These are phyloP conservation scores for Fusarium ramigenum DNA, from an alignment of 2,329 filamentous ascomycete species.

Conservation along the genomic window DNA sequence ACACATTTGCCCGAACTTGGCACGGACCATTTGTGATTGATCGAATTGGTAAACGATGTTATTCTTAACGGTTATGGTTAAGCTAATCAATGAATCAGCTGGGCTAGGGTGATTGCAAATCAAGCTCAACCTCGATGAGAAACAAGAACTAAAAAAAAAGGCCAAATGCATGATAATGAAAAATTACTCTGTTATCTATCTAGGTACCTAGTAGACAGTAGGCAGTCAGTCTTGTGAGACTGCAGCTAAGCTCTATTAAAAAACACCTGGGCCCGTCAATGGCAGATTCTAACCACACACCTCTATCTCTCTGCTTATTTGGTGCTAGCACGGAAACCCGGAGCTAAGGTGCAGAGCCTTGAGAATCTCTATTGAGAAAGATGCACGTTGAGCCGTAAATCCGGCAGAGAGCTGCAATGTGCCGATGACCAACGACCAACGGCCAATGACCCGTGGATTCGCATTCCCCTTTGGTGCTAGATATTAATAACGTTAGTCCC, in stretches of 20 bases:
- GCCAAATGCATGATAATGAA: slow-evolving; percentile 1
- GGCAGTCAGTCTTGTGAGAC: not conserved
- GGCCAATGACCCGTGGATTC: slow-evolving; percentile 1
- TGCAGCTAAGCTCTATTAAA: not conserved
- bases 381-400: slow-evolving; percentile 39
- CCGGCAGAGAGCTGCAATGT: slow-evolving; percentile 29
- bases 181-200: not conserved
- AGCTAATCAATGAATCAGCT: slow-evolving; percentile 3
- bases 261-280: not conserved
- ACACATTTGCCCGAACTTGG: not conserved
- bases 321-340: slow-evolving; percentile 9
- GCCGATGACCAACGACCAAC: slow-evolving; percentile 18
- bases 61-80: slow-evolving; percentile 13
- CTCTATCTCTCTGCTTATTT: slow-evolving; percentile 1
- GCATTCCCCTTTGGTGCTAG: not conserved
- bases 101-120: slow-evolving; percentile 26
- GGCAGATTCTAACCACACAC: slow-evolving; percentile 15
- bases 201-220: not conserved
- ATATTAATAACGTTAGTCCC: slow-evolving; percentile 2
- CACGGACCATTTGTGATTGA: slow-evolving; percentile 9
- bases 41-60: not conserved
- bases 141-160: not conserved
- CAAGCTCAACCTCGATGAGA: slow-evolving; percentile 1
- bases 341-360: slow-evolving; percentile 22
- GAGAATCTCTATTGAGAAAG: not conserved